A percentile compares a stretch with the other conserved stretches of the same genome.
phyloP scores from a whole-genome alignment of 768 basidiomycete species.

The Podaxis pistillaris region DNA sequence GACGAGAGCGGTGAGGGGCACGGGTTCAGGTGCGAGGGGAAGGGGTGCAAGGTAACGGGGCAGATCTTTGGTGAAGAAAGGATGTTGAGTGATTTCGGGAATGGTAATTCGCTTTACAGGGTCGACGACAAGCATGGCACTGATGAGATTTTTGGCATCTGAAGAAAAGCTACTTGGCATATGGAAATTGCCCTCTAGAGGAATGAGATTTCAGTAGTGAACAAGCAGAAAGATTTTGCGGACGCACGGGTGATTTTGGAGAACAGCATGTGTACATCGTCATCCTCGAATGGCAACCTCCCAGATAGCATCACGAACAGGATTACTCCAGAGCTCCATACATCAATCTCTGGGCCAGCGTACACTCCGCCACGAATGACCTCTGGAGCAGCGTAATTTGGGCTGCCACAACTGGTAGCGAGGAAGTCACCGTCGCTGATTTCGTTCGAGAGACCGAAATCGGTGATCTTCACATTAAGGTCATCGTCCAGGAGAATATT shows the following conservation, averaged over 20 bases:
- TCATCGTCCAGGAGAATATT: slow-evolving; percentile 87
- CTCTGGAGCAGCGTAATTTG: slow-evolving; percentile 98
- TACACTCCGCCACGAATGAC: slow-evolving; percentile 95
- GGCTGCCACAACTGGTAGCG: slow-evolving; percentile 96
- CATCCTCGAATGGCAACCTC: slow-evolving; percentile 94
- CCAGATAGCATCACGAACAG: slow-evolving; percentile 98
- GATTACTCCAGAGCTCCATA: slow-evolving; percentile 99
- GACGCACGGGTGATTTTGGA: slow-evolving; percentile 87
- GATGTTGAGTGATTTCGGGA: slow-evolving; percentile 85
- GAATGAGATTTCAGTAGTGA: background rate
- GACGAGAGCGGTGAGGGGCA: slow-evolving; percentile 72
- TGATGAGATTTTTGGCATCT: slow-evolving; percentile 79
- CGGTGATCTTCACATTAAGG: slow-evolving; percentile 95
- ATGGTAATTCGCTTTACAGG: slow-evolving; percentile 94
- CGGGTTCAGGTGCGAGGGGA: slow-evolving; percentile 73
- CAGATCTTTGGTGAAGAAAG: slow-evolving; percentile 87
- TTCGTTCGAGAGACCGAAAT: slow-evolving; percentile 95
- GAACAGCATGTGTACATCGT: slow-evolving; percentile 90
- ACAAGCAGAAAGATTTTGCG: background rate
- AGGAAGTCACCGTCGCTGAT: slow-evolving; percentile 97
- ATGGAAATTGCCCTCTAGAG: slow-evolving; percentile 79
- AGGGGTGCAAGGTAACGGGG: slow-evolving; percentile 84
- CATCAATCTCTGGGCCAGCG: slow-evolving; percentile 97
- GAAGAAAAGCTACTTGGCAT: slow-evolving; percentile 78
- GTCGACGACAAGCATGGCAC: slow-evolving; percentile 89